phyloP scores from a whole-genome alignment of 768 basidiomycete species.

The Pleurotus djamor region DNA sequence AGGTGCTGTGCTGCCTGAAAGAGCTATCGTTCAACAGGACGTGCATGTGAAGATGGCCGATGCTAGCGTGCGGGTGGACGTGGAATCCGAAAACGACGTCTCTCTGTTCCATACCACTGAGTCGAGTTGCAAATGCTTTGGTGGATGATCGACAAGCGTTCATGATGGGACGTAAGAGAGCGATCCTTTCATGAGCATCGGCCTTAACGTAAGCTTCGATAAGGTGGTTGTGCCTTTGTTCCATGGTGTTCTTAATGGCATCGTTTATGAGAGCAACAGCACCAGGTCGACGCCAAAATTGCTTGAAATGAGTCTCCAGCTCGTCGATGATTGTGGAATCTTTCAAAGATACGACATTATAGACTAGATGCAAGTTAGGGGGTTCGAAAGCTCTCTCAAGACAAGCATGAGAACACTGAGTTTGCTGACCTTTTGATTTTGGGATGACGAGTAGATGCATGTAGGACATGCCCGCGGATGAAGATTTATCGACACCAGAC shows the following conservation, averaged over 20 bases:
- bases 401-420: neutral
- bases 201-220: too few relatives aligned
- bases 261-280: neutral
- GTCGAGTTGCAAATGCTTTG: neutral
- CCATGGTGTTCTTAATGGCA: neutral
- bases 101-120: neutral
- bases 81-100: neutral
- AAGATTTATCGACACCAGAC: neutral
- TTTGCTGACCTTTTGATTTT: neutral
- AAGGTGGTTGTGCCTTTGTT: neutral
- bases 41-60: slow-evolving; percentile 5
- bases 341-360: neutral
- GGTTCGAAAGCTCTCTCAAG: too few relatives aligned
- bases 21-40: neutral
- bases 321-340: neutral
- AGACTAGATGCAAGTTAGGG: neutral
- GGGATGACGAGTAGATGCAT: slow-evolving; percentile 5
- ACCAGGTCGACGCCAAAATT: neutral
- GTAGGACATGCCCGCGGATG: neutral
- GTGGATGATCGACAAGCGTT: neutral
- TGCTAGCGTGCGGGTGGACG: slow-evolving; percentile 1
- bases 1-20: neutral
- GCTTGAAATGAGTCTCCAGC: neutral
- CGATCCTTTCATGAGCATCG: too few relatives aligned
- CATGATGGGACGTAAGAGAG: neutral